Percentiles rank a stretch among this genome's conserved stretches.
Conservation (phyloP, 2,329 filamentous ascomycete species). For the Colletotrichum neosansevieriae region DNA sequence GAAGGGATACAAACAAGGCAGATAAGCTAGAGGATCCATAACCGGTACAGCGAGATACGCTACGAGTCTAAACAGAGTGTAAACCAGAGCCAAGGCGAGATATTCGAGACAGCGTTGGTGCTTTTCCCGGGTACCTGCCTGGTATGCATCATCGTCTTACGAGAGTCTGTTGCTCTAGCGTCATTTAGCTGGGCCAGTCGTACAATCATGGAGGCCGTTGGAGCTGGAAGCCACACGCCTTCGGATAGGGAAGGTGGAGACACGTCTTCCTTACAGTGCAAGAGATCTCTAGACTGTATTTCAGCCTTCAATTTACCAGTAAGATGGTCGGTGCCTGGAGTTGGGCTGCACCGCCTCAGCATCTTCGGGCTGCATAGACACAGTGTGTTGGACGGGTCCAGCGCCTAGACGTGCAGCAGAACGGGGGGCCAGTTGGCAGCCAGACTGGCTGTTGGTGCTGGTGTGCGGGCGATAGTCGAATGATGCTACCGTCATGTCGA, state of each 20-base stretch:
- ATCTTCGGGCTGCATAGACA: conserved; percentile 7
- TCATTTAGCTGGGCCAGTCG: conserved; percentile 26
- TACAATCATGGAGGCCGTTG: too few species aligned
- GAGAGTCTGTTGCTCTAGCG: conserved; percentile 28
- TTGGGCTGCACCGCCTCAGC: conserved; percentile 14
- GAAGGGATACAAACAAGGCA: background rate
- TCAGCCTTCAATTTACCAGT: background rate
- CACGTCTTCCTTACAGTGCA: background rate
- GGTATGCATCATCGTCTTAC: conserved; percentile 34
- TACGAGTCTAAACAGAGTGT: conserved; percentile 11
- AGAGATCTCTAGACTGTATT: conserved; percentile 13
- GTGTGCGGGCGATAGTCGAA: conserved; percentile 33
- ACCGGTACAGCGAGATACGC: conserved; percentile 15
- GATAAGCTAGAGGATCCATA: conserved; percentile 21
- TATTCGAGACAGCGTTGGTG: conserved; percentile 13
- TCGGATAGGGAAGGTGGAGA: background rate
- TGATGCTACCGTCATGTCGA: conserved; percentile 37
- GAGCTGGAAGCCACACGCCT: too few species aligned
- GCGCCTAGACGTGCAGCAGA: conserved; percentile 26
- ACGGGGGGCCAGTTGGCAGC: conserved; percentile 7
- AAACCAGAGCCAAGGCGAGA: conserved; percentile 9
- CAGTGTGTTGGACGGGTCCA: conserved; percentile 18
- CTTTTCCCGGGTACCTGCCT: conserved; percentile 19
- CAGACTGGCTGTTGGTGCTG: conserved; percentile 17
- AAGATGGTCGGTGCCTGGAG: background rate